Percentiles rank a stretch among this genome's conserved stretches.
Evolutionary conservation across 2,329 filamentous ascomycete genomes (phyloP).

Genomic region (Trichoderma arundinaceum): DNA sequence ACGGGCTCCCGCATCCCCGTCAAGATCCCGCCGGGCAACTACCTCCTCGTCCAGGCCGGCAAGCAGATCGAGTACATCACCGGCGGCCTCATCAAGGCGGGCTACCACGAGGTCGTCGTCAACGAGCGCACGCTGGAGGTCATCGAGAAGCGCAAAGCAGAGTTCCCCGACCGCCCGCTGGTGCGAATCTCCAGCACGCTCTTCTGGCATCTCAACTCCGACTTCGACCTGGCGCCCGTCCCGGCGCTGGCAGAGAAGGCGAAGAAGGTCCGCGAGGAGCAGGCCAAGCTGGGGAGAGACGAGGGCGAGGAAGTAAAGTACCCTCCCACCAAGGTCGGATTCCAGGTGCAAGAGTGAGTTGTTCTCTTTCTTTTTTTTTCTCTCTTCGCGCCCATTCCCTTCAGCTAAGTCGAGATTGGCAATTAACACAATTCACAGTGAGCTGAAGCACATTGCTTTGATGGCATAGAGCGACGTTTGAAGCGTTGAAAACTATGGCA

Average conservation of each 20-base stretch:
- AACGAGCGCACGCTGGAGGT: conserved; percentile 58
- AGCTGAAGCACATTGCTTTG: conserved; percentile 60
- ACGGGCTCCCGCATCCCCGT: conserved; percentile 64
- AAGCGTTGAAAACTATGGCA: background rate
- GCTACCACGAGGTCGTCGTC: conserved; percentile 66
- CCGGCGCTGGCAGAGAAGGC: conserved; percentile 55
- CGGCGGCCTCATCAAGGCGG: conserved; percentile 65
- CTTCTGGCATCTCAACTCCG: conserved; percentile 65
- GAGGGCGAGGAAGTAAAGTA: conserved; percentile 59
- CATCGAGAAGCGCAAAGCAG: conserved; percentile 50
- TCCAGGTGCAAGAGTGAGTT: conserved; percentile 61
- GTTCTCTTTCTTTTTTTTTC: background rate
- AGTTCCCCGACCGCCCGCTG: conserved; percentile 56
- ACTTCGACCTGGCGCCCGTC: conserved; percentile 60
- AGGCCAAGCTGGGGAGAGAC: conserved; percentile 56
- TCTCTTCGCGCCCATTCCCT: background rate
- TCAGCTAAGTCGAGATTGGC: background rate
- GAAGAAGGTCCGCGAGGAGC: conserved; percentile 51
- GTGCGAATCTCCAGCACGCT: conserved; percentile 65
- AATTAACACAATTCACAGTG: conserved; percentile 41
- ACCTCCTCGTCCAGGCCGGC: conserved; percentile 65
- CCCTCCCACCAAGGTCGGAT: conserved; percentile 61
- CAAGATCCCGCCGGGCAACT: conserved; percentile 62
- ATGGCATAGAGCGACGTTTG: conserved; percentile 48
- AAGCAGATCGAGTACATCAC: conserved; percentile 68